phyloP scores from a whole-genome alignment of 768 basidiomycete genomes.

The Russula sp. region DNA sequence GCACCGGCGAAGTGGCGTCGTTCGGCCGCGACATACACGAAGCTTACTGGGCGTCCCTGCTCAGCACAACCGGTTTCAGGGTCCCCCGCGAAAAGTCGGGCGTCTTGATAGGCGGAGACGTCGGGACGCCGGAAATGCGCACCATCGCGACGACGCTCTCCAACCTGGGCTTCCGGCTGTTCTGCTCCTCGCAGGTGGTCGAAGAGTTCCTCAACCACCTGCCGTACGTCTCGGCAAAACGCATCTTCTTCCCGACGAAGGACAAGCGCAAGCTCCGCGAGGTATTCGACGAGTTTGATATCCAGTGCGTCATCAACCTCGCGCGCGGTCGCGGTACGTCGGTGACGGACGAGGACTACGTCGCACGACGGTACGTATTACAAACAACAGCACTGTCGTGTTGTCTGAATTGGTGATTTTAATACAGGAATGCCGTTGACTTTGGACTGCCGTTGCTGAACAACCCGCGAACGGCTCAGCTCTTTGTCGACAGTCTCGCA shows the following conservation, averaged over 20 bases:
- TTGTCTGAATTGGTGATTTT: background rate
- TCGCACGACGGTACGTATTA: constrained; percentile 70
- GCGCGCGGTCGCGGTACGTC: constrained; percentile 70
- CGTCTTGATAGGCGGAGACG: constrained; percentile 89
- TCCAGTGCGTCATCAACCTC: constrained; percentile 92
- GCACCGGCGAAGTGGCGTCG: constrained; percentile 94
- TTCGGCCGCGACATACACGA: constrained; percentile 93
- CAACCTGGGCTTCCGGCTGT: constrained; percentile 92
- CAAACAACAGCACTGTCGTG: background rate
- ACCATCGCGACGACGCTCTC: constrained; percentile 73
- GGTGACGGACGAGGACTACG: constrained; percentile 90
- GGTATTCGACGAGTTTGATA: constrained; percentile 91
- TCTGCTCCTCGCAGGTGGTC: constrained; percentile 74
- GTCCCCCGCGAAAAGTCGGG: constrained; percentile 79
- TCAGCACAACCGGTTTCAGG: constrained; percentile 94
- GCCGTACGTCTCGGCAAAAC: constrained; percentile 73
- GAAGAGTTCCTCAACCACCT: constrained; percentile 77
- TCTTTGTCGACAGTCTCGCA: constrained; percentile 86
- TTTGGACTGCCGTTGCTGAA: constrained; percentile 81
- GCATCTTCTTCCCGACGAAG: constrained; percentile 92
- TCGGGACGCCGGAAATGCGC: constrained; percentile 79
- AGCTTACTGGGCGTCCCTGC: constrained; percentile 93
- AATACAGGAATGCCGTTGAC: constrained; percentile 17
- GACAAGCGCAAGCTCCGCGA: constrained; percentile 94
- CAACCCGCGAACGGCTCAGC: constrained; percentile 79